phyloP scores from a whole-genome alignment of 371 early-diverging fungal species.

The Lichtheimia corymbifera region DNA sequence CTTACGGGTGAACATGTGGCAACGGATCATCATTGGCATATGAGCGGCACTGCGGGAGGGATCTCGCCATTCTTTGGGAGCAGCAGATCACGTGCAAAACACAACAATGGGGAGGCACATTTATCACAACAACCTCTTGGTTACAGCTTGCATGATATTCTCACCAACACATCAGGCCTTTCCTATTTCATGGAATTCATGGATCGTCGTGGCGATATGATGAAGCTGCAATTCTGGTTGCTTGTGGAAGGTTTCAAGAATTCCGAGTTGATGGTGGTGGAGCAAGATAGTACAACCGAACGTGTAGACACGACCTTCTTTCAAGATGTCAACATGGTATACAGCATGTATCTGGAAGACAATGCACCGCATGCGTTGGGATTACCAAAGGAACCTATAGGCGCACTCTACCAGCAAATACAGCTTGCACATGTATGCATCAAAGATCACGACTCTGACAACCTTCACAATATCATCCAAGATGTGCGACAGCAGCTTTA shows the following conservation, averaged over 20 bases:
- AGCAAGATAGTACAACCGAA: slow-evolving; percentile 7
- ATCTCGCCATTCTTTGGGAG: slow-evolving; percentile 31
- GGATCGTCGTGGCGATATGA: slow-evolving; percentile 69
- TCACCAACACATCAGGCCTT: slow-evolving; percentile 67
- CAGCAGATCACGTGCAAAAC: slow-evolving; percentile 10
- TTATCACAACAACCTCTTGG: slow-evolving; percentile 9
- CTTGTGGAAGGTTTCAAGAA: slow-evolving; percentile 70
- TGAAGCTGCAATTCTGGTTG: slow-evolving; percentile 77
- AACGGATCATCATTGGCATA: slow-evolving; percentile 15
- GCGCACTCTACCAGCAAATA: slow-evolving; percentile 29
- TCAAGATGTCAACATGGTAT: slow-evolving; percentile 64
- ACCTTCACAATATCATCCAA: slow-evolving; percentile 12
- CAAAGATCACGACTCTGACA: slow-evolving; percentile 1
- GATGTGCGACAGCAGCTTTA: slow-evolving; percentile 30
- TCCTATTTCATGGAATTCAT: slow-evolving; percentile 85
- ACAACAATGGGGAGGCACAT: neutral
- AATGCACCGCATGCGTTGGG: slow-evolving; percentile 50
- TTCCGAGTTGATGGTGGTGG: slow-evolving; percentile 12
- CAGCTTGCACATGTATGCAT: slow-evolving; percentile 19
- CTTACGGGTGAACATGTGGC: slow-evolving; percentile 59
- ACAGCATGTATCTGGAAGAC: slow-evolving; percentile 70
- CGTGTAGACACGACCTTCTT: slow-evolving; percentile 45
- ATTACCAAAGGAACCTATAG: slow-evolving; percentile 25
- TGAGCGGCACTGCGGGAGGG: neutral
- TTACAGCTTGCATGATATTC: slow-evolving; percentile 47